Percentiles rank a stretch among this genome's conserved stretches.
phyloP scores from a whole-genome alignment of 768 basidiomycete species.

The Clavaria fumosa region DNA sequence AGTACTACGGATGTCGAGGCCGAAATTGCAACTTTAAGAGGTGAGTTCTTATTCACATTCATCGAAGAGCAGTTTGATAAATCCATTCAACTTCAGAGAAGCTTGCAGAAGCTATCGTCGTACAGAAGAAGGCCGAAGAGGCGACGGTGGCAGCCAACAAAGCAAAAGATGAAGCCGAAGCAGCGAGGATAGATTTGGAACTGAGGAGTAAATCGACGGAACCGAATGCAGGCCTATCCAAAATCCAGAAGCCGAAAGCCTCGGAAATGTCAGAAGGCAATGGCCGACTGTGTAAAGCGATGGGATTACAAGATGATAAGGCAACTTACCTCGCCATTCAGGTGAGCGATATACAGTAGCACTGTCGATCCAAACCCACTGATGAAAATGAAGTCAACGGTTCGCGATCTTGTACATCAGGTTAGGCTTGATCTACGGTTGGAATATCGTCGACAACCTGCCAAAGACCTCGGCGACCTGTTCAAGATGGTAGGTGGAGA shows the following conservation, averaged over 20 bases:
- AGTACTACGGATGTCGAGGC: no score
- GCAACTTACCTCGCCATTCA: neutral
- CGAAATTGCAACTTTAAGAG: no score
- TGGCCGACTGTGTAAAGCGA: neutral
- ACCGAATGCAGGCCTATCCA: neutral
- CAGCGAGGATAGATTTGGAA: neutral
- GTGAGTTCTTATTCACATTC: neutral
- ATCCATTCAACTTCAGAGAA: neutral
- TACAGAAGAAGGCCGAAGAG: neutral
- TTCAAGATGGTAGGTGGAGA: no score
- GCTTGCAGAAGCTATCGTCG: neutral
- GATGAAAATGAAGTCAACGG: neutral
- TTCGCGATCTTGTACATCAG: slow-evolving; percentile 2
- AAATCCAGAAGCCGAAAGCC: neutral
- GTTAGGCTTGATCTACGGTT: neutral
- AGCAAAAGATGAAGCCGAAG: no score
- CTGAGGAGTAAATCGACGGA: neutral
- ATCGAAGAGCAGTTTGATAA: neutral
- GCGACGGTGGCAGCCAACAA: neutral
- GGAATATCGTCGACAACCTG: neutral
- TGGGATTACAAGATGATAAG: slow-evolving; percentile 1
- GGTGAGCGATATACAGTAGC: neutral
- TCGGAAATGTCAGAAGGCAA: neutral
- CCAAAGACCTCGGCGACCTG: slow-evolving; percentile 1
- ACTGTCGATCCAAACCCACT: neutral